Percentiles rank a stretch among this genome's conserved stretches.
Conservation (phyloP, 2,329 filamentous ascomycete species). For the Teratosphaeriaceae sp. region DNA sequence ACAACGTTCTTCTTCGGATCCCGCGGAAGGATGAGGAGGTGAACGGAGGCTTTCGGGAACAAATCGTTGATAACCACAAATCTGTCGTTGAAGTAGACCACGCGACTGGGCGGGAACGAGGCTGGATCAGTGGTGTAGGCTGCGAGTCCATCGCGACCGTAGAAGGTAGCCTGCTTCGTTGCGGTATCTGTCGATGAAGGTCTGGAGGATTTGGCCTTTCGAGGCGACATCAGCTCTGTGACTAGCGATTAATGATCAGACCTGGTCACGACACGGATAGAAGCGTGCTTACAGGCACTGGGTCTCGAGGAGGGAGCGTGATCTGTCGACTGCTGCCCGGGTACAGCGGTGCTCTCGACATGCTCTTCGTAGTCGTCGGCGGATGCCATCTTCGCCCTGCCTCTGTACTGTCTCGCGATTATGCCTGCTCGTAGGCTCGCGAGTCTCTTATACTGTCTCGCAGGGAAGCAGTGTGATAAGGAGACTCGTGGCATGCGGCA, state of each 20-base stretch:
- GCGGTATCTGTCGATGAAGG: conserved; percentile 20
- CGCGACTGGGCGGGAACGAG: conserved; percentile 50
- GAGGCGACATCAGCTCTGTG: conserved; percentile 38
- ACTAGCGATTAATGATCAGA: conserved; percentile 28
- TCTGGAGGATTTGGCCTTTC: conserved; percentile 33
- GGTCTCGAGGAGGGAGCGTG: conserved; percentile 16
- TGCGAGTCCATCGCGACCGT: conserved; percentile 55
- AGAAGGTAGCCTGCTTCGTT: conserved; percentile 32
- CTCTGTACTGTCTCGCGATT: too few relatives aligned
- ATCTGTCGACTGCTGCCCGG: conserved; percentile 11
- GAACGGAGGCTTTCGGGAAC: conserved; percentile 79
- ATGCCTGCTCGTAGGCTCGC: too few relatives aligned
- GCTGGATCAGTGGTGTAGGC: conserved; percentile 60
- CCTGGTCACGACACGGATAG: not conserved
- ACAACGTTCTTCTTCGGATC: conserved; percentile 51
- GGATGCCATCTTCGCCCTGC: conserved; percentile 5
- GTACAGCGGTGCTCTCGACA: conserved; percentile 12
- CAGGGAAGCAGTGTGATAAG: too few relatives aligned
- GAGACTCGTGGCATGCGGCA: too few relatives aligned
- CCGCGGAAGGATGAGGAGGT: conserved; percentile 82
- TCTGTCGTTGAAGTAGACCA: conserved; percentile 60
- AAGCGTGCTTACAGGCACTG: conserved; percentile 27
- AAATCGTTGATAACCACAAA: conserved; percentile 75
- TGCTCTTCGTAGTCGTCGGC: conserved; percentile 16
- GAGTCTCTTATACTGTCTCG: too few relatives aligned